Evolutionary conservation across 345 rosid species (phyloP), one percentile per base, ranked within the genome.

Genomic region (Odontarrhena argentea): DNA sequence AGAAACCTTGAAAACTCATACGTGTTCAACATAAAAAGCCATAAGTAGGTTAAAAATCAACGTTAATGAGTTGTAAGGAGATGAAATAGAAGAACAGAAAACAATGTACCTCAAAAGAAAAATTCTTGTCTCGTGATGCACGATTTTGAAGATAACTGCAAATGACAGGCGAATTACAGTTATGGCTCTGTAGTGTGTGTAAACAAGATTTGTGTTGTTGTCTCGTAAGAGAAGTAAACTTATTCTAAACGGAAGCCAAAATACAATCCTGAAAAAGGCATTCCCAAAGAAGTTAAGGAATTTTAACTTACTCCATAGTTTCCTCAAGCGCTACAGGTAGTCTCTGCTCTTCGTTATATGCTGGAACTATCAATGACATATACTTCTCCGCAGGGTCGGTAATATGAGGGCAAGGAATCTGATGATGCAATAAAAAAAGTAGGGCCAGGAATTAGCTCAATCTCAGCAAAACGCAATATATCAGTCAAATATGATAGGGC

Each of bases 261-360:
- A 24, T 24, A 42, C 26, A 12, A 22, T 41, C 48, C 52, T 28
- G 5, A 37, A 55, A 69, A 24, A 8, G 28, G 32, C 1, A 2
- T 5, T 9, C 47, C 9, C 7, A 2, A 41, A 36, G 11, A 44
- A 46, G 9, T 40, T 32, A 47, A 9, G 52, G 2, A 32, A 43
- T 8, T 52, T 35, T 1, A 69, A 82, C 90, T 67, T 80, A 94
- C 97, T 78, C 83, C 83, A 94, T 81, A 15, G 96, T 84, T 81
- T 93, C 99, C 68, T 82, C 86, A 51, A 93, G 91, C 36, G 96
- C 92, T 36, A 76, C 85, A 63, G 97, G 97, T 74, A 93, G 99
- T 63, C 99, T 86, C 62, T 78, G 81, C 78, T 90, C 97, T 75
- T 93, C 99, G 49, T 93, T 93, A 65, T 47, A 91, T 3, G 99